These are phyloP conservation scores for Boletus huronensis DNA, from an alignment of 768 basidiomycete species.

Conservation along the genomic window DNA sequence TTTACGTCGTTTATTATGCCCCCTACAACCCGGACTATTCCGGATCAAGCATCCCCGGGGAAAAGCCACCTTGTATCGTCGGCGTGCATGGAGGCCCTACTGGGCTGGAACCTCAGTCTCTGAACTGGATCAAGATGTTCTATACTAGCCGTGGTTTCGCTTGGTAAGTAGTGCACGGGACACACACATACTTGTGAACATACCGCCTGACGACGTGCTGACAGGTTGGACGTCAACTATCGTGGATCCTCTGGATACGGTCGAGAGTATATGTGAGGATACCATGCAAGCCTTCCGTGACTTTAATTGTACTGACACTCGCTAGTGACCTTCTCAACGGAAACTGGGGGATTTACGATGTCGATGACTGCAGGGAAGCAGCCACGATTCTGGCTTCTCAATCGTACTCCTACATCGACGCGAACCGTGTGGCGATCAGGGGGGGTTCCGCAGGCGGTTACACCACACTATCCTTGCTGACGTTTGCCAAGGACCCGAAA, in stretches of 20 bases:
- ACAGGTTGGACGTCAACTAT: constrained; percentile 71
- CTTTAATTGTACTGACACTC: constrained; percentile 1
- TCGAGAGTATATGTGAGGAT: constrained; percentile 49
- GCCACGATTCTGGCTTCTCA: constrained; percentile 21
- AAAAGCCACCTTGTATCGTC: constrained; percentile 65
- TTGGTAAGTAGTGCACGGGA: constrained; percentile 42
- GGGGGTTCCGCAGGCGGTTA: constrained; percentile 73
- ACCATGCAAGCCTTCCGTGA: too few relatives aligned
- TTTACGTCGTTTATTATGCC: constrained; percentile 57
- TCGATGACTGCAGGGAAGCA: constrained; percentile 53
- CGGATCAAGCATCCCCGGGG: constrained; percentile 37
- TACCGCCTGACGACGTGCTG: constrained; percentile 2
- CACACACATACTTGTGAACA: background rate
- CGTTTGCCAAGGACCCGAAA: constrained; percentile 43
- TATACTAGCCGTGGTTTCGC: constrained; percentile 68
- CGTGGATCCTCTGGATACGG: constrained; percentile 74
- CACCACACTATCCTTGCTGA: constrained; percentile 50
- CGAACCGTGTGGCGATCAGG: constrained; percentile 58
- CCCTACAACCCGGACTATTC: constrained; percentile 59
- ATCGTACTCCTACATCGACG: constrained; percentile 50
- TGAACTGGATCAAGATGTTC: constrained; percentile 55
- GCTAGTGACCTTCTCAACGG: constrained; percentile 48
- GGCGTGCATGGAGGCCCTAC: constrained; percentile 74
- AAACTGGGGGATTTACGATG: constrained; percentile 72
- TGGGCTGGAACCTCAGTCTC: constrained; percentile 36